These are phyloP conservation scores for Cucurbita ficifolia DNA, from an alignment of 306 rosid genomes.

Conservation along the genomic window DNA sequence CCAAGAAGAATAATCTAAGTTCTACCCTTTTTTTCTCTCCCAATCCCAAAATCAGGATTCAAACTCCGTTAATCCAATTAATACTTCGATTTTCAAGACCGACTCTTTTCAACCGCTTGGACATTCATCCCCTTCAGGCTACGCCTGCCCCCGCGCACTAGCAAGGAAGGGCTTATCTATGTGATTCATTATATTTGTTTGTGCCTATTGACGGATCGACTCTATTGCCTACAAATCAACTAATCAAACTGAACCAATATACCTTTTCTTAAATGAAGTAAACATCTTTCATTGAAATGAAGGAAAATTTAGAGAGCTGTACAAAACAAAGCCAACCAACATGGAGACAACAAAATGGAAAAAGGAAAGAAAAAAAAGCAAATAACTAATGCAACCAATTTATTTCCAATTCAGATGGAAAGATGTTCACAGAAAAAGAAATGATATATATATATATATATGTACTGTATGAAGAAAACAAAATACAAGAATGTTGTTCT, in stretches of 20 bases:
- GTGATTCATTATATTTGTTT: no score
- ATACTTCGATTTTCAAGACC: no score
- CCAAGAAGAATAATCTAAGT: neutral
- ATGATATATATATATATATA: neutral
- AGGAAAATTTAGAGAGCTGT: neutral
- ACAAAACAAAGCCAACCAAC: neutral
- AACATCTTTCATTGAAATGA: neutral
- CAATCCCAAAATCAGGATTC: neutral
- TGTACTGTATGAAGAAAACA: neutral
- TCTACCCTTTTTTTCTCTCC: neutral
- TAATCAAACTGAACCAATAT: neutral
- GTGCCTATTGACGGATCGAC: no score
- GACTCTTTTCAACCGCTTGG: no score
- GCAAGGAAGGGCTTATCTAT: no score
- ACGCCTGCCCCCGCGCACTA: no score
- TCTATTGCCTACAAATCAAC: neutral
- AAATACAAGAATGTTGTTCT: neutral
- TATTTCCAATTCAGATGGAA: neutral
- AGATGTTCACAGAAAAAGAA: neutral
- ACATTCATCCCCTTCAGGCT: no score
- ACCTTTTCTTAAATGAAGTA: neutral
- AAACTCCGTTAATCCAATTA: no score
- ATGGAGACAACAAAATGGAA: neutral
- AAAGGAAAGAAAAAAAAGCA: neutral
- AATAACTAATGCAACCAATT: neutral